Evolutionary conservation across 305 asterid genomes (phyloP).

Genomic region (Withania somnifera): DNA sequence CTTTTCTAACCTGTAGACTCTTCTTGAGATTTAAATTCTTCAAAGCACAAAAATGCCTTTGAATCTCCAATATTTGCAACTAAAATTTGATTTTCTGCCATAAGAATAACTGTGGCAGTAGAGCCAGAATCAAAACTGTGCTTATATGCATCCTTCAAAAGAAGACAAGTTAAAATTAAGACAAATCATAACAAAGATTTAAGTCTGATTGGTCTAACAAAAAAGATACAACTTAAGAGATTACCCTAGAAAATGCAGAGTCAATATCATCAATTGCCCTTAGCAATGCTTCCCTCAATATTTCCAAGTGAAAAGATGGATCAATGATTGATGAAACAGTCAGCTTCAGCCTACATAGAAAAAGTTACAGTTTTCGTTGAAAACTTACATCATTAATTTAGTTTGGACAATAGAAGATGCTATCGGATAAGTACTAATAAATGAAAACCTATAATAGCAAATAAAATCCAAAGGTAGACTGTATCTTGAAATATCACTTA

Average conservation of each 20-base stretch:
- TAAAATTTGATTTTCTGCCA: constrained; percentile 68
- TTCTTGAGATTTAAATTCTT: constrained; percentile 58
- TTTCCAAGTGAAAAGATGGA: constrained; percentile 64
- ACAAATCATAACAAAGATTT: constrained; percentile 14
- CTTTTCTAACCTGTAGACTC: constrained; percentile 74
- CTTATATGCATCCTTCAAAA: constrained; percentile 65
- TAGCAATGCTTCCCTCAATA: constrained; percentile 84
- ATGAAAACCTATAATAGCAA: background rate
- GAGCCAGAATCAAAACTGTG: constrained; percentile 72
- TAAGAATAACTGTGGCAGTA: constrained; percentile 76
- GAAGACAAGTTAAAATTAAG: constrained; percentile 15
- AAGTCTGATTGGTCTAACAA: constrained; percentile 2
- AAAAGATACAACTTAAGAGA: background rate
- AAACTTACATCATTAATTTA: background rate
- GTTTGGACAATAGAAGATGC: background rate
- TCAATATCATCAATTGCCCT: constrained; percentile 81
- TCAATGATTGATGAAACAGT: constrained; percentile 56
- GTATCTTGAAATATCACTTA: background rate
- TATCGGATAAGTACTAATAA: background rate
- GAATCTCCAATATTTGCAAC: constrained; percentile 97
- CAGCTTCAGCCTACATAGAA: constrained; percentile 52
- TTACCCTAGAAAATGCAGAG: constrained; percentile 56
- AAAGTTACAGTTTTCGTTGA: background rate
- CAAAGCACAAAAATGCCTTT: constrained; percentile 93
- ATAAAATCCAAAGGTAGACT: background rate